Conservation (phyloP, 129 eudicot genomes). For the Glebionis coronaria region DNA sequence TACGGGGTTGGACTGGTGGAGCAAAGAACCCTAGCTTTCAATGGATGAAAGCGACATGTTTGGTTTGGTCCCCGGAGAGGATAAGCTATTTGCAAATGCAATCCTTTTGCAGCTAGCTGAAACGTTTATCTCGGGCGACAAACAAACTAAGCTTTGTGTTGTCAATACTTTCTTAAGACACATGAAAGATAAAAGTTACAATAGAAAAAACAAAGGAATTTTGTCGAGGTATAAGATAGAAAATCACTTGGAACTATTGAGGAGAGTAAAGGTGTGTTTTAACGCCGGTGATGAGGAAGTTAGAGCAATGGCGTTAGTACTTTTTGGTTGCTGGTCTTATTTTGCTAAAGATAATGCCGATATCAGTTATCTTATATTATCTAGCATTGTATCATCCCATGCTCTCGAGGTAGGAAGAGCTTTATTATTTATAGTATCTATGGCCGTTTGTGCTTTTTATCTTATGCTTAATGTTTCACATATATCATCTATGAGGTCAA, state of each 20-base stretch:
- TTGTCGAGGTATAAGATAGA: slow-evolving; percentile 35
- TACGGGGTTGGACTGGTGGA: slow-evolving; percentile 62
- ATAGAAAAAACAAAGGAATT: slow-evolving; percentile 29
- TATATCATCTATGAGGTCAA: slow-evolving; percentile 44
- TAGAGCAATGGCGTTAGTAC: slow-evolving; percentile 54
- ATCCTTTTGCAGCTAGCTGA: slow-evolving; percentile 70
- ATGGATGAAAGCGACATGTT: slow-evolving; percentile 53
- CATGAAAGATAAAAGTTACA: slow-evolving; percentile 26
- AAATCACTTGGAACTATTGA: slow-evolving; percentile 58
- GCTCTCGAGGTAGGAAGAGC: slow-evolving; percentile 57
- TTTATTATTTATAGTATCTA: neutral
- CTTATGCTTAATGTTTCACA: neutral
- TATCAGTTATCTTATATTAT: slow-evolving; percentile 63
- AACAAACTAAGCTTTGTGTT: slow-evolving; percentile 45
- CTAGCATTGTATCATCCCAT: slow-evolving; percentile 51
- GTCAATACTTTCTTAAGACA: slow-evolving; percentile 46
- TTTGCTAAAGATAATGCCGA: slow-evolving; percentile 67
- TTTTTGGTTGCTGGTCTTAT: slow-evolving; percentile 86
- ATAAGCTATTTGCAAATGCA: slow-evolving; percentile 72
- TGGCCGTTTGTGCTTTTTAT: neutral
- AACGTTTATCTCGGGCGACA: slow-evolving; percentile 63
- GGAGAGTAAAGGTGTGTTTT: slow-evolving; percentile 60
- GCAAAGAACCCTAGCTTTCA: slow-evolving; percentile 41
- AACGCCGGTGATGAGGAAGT: slow-evolving; percentile 59
- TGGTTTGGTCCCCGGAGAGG: slow-evolving; percentile 69